Evolutionary conservation across 1,284 basidiomycete species (phyloP).

Genomic region (Flammula alnicola): DNA sequence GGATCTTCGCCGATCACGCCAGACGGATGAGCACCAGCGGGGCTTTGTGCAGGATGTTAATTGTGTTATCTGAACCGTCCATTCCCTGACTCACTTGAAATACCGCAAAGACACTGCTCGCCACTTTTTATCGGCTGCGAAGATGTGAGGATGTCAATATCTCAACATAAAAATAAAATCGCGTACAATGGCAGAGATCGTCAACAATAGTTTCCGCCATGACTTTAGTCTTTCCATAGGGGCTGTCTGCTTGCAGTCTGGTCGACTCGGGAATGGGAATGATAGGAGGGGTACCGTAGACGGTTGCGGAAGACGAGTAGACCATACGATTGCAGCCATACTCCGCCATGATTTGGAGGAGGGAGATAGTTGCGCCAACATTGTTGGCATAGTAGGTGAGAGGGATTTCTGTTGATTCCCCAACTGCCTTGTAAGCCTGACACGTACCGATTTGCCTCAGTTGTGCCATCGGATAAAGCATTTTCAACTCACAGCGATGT

Average conservation of each 20-base stretch:
- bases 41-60: too few relatives aligned
- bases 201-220: constrained; percentile 93
- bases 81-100: constrained; percentile 98
- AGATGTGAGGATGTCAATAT: constrained; percentile 18
- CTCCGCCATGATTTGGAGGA: constrained; percentile 86
- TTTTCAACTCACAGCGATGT: constrained; percentile 75
- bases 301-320: constrained; percentile 99
- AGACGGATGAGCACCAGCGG: constrained; percentile 95
- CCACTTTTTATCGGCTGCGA: constrained; percentile 73
- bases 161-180: constrained; percentile 3
- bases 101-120: constrained; percentile 88
- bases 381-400: constrained; percentile 94
- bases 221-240: constrained; percentile 95
- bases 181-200: constrained; percentile 83
- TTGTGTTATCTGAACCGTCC: too few relatives aligned
- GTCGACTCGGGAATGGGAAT: constrained; percentile 97
- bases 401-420: constrained; percentile 95
- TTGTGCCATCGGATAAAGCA: constrained; percentile 3
- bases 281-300: constrained; percentile 91
- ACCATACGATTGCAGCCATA: constrained; percentile 87
- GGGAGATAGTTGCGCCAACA: constrained; percentile 81
- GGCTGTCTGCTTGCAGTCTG: constrained; percentile 87
- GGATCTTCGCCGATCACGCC: constrained; percentile 97
- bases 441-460: background rate
- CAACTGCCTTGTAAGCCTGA: constrained; percentile 96